A percentile compares a stretch with the other conserved stretches of the same genome.
Evolutionary conservation across 176 grass and related monocot genomes (phyloP).

Genomic region (Aechmea fasciata): DNA sequence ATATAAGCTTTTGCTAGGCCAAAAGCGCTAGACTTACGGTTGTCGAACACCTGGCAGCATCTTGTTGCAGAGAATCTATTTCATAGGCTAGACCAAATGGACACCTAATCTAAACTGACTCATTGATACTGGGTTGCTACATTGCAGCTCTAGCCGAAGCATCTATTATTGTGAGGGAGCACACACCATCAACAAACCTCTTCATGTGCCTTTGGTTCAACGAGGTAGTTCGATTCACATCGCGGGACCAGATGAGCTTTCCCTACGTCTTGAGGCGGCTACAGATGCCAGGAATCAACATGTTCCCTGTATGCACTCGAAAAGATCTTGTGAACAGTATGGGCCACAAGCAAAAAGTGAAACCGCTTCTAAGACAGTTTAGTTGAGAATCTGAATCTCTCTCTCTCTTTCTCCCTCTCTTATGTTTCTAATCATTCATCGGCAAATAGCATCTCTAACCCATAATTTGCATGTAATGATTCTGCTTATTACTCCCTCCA

Average conservation of each 20-base stretch:
- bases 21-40: too few relatives aligned
- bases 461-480: not conserved
- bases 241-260: slow-evolving; percentile 89
- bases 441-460: not conserved
- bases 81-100: too few relatives aligned
- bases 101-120: slow-evolving; percentile 1
- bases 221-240: slow-evolving; percentile 77
- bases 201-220: slow-evolving; percentile 98
- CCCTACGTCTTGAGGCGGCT: slow-evolving; percentile 60
- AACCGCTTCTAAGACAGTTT: slow-evolving; percentile 39
- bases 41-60: too few relatives aligned
- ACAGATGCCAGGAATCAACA: slow-evolving; percentile 36
- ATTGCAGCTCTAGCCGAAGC: slow-evolving; percentile 76
- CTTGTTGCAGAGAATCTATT: too few relatives aligned
- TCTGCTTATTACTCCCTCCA: not conserved
- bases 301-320: slow-evolving; percentile 74
- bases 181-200: slow-evolving; percentile 51
- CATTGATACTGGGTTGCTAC: slow-evolving; percentile 11
- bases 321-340: slow-evolving; percentile 86
- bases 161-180: slow-evolving; percentile 80
- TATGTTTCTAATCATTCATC: not conserved
- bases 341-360: slow-evolving; percentile 72
- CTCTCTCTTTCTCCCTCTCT: not conserved
- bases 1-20: too few relatives aligned
- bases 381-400: slow-evolving; percentile 21